A percentile compares a stretch with the other conserved stretches of the same genome.
phyloP scores from a whole-genome alignment of 225 moss, liverwort and hornwort genomes.

The Asterella californica region DNA sequence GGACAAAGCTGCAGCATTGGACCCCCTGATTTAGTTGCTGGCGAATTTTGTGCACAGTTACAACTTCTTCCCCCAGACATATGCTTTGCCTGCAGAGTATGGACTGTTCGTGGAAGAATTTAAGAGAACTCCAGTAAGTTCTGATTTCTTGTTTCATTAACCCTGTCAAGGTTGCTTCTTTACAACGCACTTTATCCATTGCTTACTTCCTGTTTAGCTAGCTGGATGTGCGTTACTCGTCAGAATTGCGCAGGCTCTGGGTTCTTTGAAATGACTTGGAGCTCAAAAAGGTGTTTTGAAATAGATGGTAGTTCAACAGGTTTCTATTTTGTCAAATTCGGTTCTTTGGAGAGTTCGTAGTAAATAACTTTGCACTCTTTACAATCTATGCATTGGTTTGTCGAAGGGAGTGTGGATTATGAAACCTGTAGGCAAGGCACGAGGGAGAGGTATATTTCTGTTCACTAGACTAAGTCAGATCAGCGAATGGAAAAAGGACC shows the following conservation, averaged over 20 bases:
- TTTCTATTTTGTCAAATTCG: not conserved
- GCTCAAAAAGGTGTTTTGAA: not conserved
- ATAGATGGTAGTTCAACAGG: not conserved
- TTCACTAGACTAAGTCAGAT: conserved; percentile 92
- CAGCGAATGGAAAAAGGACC: conserved; percentile 99
- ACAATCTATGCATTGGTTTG: not conserved
- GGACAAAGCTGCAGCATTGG: not conserved
- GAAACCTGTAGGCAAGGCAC: conserved; percentile 96
- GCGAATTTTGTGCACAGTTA: conserved; percentile 51
- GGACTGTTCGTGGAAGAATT: conserved; percentile 98
- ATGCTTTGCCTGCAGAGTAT: conserved; percentile 95
- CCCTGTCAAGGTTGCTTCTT: not conserved
- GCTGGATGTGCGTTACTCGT: too few relatives aligned
- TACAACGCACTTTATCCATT: too few relatives aligned
- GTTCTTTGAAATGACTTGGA: not conserved
- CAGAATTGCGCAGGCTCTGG: not conserved
- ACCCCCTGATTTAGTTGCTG: not conserved
- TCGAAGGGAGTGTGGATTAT: conserved; percentile 95
- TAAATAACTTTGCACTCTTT: not conserved
- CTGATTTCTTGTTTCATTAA: not conserved
- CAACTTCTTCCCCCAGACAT: conserved; percentile 90
- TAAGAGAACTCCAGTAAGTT: conserved; percentile 58
- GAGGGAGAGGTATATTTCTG: conserved; percentile 92
- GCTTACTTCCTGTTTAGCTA: too few relatives aligned
- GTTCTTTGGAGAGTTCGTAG: too few relatives aligned